Evolutionary conservation across 257 asterid genomes (phyloP).

Genomic region (Solanum ossicruentum): DNA sequence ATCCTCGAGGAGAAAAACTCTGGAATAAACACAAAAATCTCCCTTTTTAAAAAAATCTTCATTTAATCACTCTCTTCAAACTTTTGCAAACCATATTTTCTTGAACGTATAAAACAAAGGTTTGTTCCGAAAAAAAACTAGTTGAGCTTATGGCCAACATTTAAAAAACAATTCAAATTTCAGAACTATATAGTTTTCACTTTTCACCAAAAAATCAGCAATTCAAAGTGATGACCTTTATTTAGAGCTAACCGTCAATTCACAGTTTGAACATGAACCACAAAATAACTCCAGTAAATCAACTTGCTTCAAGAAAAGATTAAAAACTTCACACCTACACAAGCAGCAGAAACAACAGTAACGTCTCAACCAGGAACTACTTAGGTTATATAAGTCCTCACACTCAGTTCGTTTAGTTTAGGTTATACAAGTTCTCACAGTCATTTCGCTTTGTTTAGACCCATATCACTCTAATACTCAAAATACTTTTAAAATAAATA

Average conservation of each 20-base stretch:
- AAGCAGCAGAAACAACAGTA: background rate
- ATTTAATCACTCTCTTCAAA: background rate
- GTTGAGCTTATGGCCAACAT: background rate
- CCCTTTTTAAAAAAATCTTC: too few relatives aligned
- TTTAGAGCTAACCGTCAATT: background rate
- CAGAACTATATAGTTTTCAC: background rate
- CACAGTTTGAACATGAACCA: background rate
- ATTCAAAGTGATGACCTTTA: background rate
- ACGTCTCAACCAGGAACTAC: background rate
- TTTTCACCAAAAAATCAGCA: background rate
- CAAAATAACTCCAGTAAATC: background rate
- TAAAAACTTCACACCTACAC: background rate
- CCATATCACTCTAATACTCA: background rate
- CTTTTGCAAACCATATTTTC: background rate
- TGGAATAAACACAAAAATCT: background rate
- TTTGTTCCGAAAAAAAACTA: background rate
- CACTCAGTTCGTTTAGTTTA: background rate
- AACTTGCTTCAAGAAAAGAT: background rate
- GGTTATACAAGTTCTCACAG: background rate
- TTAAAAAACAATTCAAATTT: background rate
- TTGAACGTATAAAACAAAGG: background rate
- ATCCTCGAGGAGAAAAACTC: background rate
- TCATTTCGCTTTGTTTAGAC: background rate
- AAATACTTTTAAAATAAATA: background rate
- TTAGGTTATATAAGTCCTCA: background rate